Percentiles rank a stretch among this genome's conserved stretches.
Conservation (phyloP, 768 basidiomycete species). For the Pholiota conissans region DNA sequence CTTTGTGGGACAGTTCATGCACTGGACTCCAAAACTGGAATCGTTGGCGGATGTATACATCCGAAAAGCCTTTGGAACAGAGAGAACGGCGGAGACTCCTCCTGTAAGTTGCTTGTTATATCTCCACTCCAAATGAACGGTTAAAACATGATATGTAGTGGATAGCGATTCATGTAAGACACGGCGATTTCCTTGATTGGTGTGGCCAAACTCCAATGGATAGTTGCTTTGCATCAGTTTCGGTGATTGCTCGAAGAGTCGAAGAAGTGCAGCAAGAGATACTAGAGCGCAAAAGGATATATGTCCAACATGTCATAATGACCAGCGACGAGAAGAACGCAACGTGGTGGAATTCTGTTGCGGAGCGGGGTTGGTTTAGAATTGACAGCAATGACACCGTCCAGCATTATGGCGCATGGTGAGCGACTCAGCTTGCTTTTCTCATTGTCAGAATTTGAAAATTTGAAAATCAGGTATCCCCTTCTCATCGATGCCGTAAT, state of each 20-base stretch:
- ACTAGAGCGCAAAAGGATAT: slow-evolving; percentile 40
- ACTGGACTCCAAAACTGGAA: slow-evolving; percentile 44
- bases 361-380: slow-evolving; percentile 48
- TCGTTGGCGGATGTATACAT: slow-evolving; percentile 45
- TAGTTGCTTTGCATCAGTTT: slow-evolving; percentile 56
- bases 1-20: slow-evolving; percentile 51
- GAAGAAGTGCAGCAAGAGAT: slow-evolving; percentile 54
- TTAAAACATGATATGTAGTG: slow-evolving; percentile 38
- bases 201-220: slow-evolving; percentile 41
- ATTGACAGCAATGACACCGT: slow-evolving; percentile 51
- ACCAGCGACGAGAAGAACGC: slow-evolving; percentile 62
- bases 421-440: slow-evolving; percentile 15
- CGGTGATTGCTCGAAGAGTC: slow-evolving; percentile 54
- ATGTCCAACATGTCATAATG: slow-evolving; percentile 56
- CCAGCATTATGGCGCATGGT: slow-evolving; percentile 52
- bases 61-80: slow-evolving; percentile 40
- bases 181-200: slow-evolving; percentile 49
- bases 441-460: background rate
- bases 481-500: slow-evolving; percentile 73
- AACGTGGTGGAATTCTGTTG: slow-evolving; percentile 59
- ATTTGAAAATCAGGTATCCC: slow-evolving; percentile 53
- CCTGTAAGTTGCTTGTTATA: slow-evolving; percentile 34
- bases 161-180: slow-evolving; percentile 58
- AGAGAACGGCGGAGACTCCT: slow-evolving; percentile 40
- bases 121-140: background rate